Percentiles rank a stretch among this genome's conserved stretches.
Evolutionary conservation across 805 yeast genomes (phyloP).

Genomic region (Candida khao-thaluensis): DNA sequence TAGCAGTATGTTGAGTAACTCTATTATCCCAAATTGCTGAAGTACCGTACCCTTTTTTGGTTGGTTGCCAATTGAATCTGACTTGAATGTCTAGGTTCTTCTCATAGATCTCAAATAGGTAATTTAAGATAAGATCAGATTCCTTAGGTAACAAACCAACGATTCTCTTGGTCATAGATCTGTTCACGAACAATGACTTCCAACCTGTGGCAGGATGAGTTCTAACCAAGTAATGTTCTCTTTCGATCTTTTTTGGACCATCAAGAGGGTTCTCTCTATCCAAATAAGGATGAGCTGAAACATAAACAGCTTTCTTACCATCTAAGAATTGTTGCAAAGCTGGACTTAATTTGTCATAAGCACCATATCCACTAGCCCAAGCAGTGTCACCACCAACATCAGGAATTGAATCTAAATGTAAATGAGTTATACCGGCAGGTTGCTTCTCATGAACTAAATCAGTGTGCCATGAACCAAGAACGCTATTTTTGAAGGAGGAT

Average conservation of each 20-base stretch:
- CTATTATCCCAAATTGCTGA: conserved; percentile 64
- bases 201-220: conserved; percentile 67
- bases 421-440: conserved; percentile 40
- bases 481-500: too few species aligned
- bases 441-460: conserved; percentile 37
- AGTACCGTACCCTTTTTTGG: conserved; percentile 43
- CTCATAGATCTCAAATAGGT: conserved; percentile 47
- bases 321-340: conserved; percentile 51
- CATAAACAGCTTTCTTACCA: conserved; percentile 47
- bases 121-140: conserved; percentile 45
- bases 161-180: conserved; percentile 50
- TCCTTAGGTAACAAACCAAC: conserved; percentile 53
- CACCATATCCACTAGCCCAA: conserved; percentile 58
- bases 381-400: conserved; percentile 54
- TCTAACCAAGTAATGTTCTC: conserved; percentile 61
- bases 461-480: conserved; percentile 41
- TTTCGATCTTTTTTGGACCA: conserved; percentile 48
- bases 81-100: conserved; percentile 56
- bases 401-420: conserved; percentile 42
- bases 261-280: conserved; percentile 46
- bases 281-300: conserved; percentile 41
- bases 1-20: conserved; percentile 51
- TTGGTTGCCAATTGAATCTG: conserved; percentile 48
- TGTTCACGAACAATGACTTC: conserved; percentile 56
- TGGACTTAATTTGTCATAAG: conserved; percentile 55